Evolutionary conservation across 2,329 filamentous ascomycete genomes (phyloP).

Genomic region (Penicillium oxalicum): DNA sequence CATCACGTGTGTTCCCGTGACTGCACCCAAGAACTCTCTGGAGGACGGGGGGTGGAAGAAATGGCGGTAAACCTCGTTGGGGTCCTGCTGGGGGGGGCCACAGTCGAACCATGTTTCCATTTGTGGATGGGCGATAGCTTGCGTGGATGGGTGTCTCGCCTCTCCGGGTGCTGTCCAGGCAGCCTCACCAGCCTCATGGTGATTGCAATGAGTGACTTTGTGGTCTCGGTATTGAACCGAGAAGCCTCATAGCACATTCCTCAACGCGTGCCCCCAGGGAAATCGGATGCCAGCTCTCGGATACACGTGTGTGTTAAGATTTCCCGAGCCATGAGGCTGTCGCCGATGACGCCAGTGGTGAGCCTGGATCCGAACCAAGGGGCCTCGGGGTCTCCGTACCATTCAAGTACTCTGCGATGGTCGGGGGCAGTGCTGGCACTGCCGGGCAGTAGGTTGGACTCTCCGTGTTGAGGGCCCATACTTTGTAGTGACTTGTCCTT

Average conservation of each 20-base stretch:
- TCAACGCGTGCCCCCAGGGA: no score
- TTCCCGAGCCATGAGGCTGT: not conserved
- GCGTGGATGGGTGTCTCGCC: no score
- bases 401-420: not conserved
- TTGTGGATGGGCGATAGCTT: not conserved
- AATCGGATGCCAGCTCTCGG: no score
- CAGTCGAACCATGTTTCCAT: slow-evolving; percentile 1
- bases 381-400: not conserved
- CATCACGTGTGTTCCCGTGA: slow-evolving; percentile 6
- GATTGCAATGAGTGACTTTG: no score
- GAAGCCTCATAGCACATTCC: no score
- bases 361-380: not conserved
- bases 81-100: not conserved
- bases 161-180: no score
- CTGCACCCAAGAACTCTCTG: slow-evolving; percentile 10
- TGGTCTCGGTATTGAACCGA: no score
- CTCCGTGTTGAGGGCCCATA: no score
- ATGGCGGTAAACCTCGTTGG: slow-evolving; percentile 9
- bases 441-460: not conserved
- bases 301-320: not conserved
- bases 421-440: not conserved
- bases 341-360: not conserved
- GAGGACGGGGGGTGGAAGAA: not conserved
- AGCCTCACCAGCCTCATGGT: no score
- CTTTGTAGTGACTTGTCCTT: no score